Percentiles rank a stretch among this genome's conserved stretches.
Evolutionary conservation across 805 yeast genomes (phyloP).

Genomic region (Nakazawaea siamensis): DNA sequence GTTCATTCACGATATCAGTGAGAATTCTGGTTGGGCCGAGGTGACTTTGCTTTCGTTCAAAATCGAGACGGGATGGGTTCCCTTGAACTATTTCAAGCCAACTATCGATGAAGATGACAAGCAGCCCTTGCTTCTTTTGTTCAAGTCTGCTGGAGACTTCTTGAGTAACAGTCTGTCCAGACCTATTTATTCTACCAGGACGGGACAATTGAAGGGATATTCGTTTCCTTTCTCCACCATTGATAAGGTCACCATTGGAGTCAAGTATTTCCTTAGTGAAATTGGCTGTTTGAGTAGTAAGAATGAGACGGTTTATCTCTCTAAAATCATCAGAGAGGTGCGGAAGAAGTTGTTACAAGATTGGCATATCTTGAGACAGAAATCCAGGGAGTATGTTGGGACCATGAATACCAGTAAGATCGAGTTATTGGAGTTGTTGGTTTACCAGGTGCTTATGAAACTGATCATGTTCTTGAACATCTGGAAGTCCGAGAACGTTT

Average conservation of each 20-base stretch:
- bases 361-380: slow-evolving; percentile 73
- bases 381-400: slow-evolving; percentile 67
- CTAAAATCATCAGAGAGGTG: slow-evolving; percentile 51
- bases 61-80: slow-evolving; percentile 74
- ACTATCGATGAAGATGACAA: slow-evolving; percentile 23
- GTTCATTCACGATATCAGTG: slow-evolving; percentile 70
- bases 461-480: slow-evolving; percentile 56
- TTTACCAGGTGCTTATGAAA: slow-evolving; percentile 59
- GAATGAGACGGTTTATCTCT: slow-evolving; percentile 56
- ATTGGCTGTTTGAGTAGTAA: slow-evolving; percentile 74
- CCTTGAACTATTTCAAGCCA: slow-evolving; percentile 66
- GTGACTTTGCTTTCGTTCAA: slow-evolving; percentile 55
- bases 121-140: slow-evolving; percentile 44
- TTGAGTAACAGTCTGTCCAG: slow-evolving; percentile 55
- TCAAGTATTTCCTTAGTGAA: slow-evolving; percentile 49
- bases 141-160: slow-evolving; percentile 60
- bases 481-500: slow-evolving; percentile 55
- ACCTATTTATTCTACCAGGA: slow-evolving; percentile 23
- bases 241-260: slow-evolving; percentile 68
- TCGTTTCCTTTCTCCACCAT: slow-evolving; percentile 51
- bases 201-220: slow-evolving; percentile 28
- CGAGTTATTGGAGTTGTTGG: slow-evolving; percentile 52
- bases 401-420: slow-evolving; percentile 51
- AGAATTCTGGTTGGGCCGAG: slow-evolving; percentile 78
- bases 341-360: slow-evolving; percentile 68